Evolutionary conservation across 2,329 filamentous ascomycete genomes (phyloP).

Genomic region (Orbilia oligospora): DNA sequence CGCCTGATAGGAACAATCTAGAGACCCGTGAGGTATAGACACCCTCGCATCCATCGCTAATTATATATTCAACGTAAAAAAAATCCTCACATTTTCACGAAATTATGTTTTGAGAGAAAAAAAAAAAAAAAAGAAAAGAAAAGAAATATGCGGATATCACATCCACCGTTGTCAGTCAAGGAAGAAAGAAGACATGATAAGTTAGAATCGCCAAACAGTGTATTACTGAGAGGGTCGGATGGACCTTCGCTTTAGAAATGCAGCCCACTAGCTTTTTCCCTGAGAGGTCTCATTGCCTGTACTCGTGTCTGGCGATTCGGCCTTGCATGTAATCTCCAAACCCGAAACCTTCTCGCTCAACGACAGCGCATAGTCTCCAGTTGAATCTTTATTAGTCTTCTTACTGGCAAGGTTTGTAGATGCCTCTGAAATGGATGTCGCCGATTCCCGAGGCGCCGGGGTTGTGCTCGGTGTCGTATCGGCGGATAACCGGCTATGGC

Average conservation of each 20-base stretch:
- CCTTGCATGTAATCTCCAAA: constrained; percentile 30
- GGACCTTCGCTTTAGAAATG: constrained; percentile 23
- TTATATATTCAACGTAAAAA: not conserved
- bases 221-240: not conserved
- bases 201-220: not conserved
- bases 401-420: constrained; percentile 15
- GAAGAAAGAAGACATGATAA: not conserved
- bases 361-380: constrained; percentile 24
- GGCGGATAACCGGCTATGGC: constrained; percentile 39
- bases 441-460: constrained; percentile 55
- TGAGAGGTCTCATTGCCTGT: constrained; percentile 18
- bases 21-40: not conserved
- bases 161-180: not conserved
- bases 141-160: too few relatives aligned
- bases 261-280: constrained; percentile 27
- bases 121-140: not conserved
- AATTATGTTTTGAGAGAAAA: constrained; percentile 2
- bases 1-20: not conserved
- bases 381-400: constrained; percentile 40
- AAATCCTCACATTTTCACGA: not conserved
- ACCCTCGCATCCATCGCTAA: not conserved
- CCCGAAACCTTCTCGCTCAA: constrained; percentile 38
- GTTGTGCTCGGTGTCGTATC: constrained; percentile 54
- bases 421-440: constrained; percentile 45
- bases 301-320: not conserved